Evolutionary conservation across 768 basidiomycete genomes (phyloP).

Genomic region (Tephrocybe sp.): DNA sequence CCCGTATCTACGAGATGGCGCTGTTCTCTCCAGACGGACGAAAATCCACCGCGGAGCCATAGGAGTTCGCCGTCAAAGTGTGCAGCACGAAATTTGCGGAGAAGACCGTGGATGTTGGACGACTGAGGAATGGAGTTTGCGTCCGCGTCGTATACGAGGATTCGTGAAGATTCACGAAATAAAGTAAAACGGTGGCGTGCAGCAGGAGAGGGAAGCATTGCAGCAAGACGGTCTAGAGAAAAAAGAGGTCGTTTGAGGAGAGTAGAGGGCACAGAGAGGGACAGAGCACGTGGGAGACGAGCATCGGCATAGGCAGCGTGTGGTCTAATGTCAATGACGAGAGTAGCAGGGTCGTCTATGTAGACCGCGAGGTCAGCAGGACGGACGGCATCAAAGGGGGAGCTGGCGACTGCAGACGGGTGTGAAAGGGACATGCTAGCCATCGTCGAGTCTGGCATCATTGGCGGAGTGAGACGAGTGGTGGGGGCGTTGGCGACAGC

Average conservation of each 20-base stretch:
- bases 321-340: conserved; percentile 88
- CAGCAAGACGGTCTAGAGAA: conserved; percentile 71
- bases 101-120: conserved; percentile 68
- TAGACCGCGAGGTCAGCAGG: conserved; percentile 27
- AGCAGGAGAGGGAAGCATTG: conserved; percentile 71
- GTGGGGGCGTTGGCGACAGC: conserved; percentile 47
- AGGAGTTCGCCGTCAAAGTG: conserved; percentile 58
- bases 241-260: conserved; percentile 90
- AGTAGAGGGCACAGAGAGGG: conserved; percentile 91
- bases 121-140: conserved; percentile 57
- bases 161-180: conserved; percentile 59
- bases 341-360: conserved; percentile 37
- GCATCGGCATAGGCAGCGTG: conserved; percentile 70
- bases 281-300: conserved; percentile 70
- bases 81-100: conserved; percentile 69
- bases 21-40: conserved; percentile 58
- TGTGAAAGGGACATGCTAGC: conserved; percentile 19
- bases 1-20: conserved; percentile 52
- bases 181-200: conserved; percentile 59
- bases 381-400: conserved; percentile 23
- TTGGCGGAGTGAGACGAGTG: conserved; percentile 30
- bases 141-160: conserved; percentile 89
- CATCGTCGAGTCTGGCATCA: conserved; percentile 15
- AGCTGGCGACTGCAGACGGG: conserved; percentile 8
- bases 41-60: conserved; percentile 86